Evolutionary conservation across 352 stramenopile genomes (phyloP).

Genomic region (Blastocystis sp.): DNA sequence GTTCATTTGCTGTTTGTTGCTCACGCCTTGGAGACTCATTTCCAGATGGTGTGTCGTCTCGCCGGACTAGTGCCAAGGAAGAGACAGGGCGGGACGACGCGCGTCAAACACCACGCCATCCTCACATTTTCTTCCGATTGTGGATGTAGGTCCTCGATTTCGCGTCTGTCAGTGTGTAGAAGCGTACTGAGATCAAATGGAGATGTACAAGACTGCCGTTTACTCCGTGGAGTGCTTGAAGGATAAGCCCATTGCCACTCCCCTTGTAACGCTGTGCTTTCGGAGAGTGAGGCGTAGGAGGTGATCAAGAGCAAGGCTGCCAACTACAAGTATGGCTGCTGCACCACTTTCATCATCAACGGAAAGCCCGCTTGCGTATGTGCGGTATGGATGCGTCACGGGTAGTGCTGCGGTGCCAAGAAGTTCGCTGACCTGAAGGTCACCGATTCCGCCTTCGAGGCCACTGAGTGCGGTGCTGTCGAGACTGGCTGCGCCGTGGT

Average conservation of each 20-base stretch:
- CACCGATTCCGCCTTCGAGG: conserved; percentile 44
- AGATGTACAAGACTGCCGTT: conserved; percentile 47
- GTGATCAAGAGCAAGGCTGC: conserved; percentile 33
- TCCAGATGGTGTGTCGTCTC: too few relatives aligned
- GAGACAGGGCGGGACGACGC: too few relatives aligned
- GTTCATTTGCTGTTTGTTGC: too few relatives aligned
- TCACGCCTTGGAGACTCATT: too few relatives aligned
- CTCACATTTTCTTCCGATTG: background rate
- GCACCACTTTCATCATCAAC: conserved; percentile 60
- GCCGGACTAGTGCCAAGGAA: too few relatives aligned
- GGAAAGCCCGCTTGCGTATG: conserved; percentile 63
- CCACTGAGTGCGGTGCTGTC: conserved; percentile 28
- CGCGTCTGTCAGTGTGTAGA: background rate
- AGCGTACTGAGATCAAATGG: background rate
- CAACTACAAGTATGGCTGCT: conserved; percentile 44
- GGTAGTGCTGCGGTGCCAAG: conserved; percentile 38
- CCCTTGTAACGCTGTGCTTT: background rate
- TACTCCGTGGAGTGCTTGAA: conserved; percentile 37
- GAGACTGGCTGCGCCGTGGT: conserved; percentile 30
- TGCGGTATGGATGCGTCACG: background rate
- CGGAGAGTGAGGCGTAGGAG: background rate
- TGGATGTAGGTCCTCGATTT: background rate
- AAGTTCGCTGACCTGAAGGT: conserved; percentile 34
- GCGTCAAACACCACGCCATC: too few relatives aligned
- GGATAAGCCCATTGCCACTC: conserved; percentile 23